Evolutionary conservation across 192 early-diverging fungal genomes (phyloP), one percentile per base, ranked within the genome.

Genomic region (Gorgonomyces haynaldii): DNA sequence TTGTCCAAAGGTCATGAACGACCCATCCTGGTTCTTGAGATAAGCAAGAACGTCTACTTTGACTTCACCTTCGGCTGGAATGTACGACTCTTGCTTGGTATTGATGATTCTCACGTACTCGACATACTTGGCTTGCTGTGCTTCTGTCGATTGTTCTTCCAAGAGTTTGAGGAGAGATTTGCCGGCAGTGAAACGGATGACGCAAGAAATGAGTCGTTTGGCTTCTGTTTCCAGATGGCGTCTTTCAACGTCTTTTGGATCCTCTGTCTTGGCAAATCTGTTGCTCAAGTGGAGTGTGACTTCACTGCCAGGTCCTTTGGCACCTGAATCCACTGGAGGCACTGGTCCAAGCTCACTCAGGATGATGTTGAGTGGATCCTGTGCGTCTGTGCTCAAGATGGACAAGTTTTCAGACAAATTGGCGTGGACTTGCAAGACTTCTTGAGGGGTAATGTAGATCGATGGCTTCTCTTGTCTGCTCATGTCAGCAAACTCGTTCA

Each of bases 341-440:
- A 61, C 45, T 10, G 41, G 26, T 23, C 71, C 71, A 5, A 79
- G 50, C 30, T 70, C 67, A 10, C 54, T 57, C 13, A 79, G 44
- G 13, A 79, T 49, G 19, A 41, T 4, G 28, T 64, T 54, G 8
- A 79, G 32, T 8, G 73, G 65, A 55, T 79, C 76, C 2, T 57
- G 57, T 24, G 28, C 12, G 17, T 65, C 57, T n/a, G 20, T 23
- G 13, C 19, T 15, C 45, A 47, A 21, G 6, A 22, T 15, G 6
- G 17, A 8, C 17, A 96, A 62, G 54, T 88, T 83, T 28, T 91
- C 76, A 23, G 79, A 61, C 3, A 99, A 53, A 42, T 81, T 78
- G 41, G 71, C 70, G 60, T 99, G 96, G 50, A 94, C 81, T 19
- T 84, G 78, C 53, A 85, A 89, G 43, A 99, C 83, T 69, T 97